phyloP scores from a whole-genome alignment of 2,329 filamentous ascomycete genomes.

The Lizonia empirigonia region DNA sequence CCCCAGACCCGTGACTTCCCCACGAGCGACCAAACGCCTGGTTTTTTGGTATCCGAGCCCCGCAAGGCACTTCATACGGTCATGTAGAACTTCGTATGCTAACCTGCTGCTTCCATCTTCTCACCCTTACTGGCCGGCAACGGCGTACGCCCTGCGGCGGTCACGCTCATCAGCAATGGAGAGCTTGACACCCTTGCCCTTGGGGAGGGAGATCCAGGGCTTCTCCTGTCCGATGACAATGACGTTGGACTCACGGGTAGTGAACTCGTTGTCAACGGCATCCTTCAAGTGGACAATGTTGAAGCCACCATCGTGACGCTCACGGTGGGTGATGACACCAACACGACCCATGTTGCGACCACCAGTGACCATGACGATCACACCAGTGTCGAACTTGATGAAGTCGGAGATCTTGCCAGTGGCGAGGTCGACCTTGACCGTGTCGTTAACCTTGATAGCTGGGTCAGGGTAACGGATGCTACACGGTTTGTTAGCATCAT shows the following conservation, averaged over 20 bases:
- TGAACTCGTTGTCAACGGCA: constrained; percentile 99
- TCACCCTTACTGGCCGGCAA: constrained; percentile 57
- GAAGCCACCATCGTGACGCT: constrained; percentile 99
- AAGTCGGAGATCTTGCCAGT: constrained; percentile 98
- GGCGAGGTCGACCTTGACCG: constrained; percentile 96
- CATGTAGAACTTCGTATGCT: constrained; percentile 36
- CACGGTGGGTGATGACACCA: constrained; percentile 99
- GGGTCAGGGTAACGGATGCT: constrained; percentile 99
- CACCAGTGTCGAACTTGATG: constrained; percentile 98
- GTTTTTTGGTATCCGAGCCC: constrained; percentile 40
- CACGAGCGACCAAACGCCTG: constrained; percentile 45
- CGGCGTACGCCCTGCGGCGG: constrained; percentile 78
- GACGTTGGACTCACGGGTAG: constrained; percentile 98
- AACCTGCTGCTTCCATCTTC: constrained; percentile 24
- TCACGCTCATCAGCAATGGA: constrained; percentile 99
- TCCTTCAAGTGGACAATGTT: constrained; percentile 99
- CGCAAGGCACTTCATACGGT: constrained; percentile 35
- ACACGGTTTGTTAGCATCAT: constrained; percentile 50
- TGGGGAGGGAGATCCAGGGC: constrained; percentile 99
- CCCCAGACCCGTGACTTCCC: constrained; percentile 36
- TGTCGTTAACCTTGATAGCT: constrained; percentile 99
- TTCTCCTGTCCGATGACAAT: constrained; percentile 99
- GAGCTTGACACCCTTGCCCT: constrained; percentile 99
- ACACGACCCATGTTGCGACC: constrained; percentile 99
- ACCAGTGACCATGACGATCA: constrained; percentile 98